phyloP scores from a whole-genome alignment of 139 green algal genomes.

The Chlamydomonas sphaeroides region DNA sequence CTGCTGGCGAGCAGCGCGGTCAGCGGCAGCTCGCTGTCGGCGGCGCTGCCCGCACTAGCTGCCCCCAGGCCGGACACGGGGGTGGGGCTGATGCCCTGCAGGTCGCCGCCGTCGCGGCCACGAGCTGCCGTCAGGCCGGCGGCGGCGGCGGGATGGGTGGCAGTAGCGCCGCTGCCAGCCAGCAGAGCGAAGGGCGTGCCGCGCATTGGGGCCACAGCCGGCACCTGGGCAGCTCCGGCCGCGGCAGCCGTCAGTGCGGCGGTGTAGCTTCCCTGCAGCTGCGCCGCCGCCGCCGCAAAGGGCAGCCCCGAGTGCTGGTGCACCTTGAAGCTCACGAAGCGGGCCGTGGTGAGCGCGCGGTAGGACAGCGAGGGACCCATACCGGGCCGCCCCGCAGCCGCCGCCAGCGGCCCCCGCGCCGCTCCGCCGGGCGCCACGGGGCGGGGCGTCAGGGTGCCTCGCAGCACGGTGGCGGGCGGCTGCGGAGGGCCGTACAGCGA shows the following conservation, averaged over 20 bases:
- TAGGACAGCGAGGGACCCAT: background rate
- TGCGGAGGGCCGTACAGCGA: too few species aligned
- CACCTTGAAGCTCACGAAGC: slow-evolving; percentile 5
- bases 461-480: background rate
- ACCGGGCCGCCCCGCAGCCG: background rate
- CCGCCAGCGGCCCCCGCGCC: background rate
- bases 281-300: background rate
- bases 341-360: slow-evolving; percentile 3
- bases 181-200: too few species aligned
- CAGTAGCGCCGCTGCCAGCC: background rate
- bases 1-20: too few species aligned
- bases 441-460: background rate
- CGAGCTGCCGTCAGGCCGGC: too few species aligned
- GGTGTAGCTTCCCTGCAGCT: background rate
- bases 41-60: too few species aligned
- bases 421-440: background rate
- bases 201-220: too few species aligned
- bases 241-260: background rate
- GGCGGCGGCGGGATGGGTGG: background rate
- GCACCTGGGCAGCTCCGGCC: too few species aligned
- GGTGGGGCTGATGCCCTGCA: too few species aligned
- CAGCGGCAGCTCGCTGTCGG: too few species aligned
- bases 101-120: too few species aligned
- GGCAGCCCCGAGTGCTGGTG: background rate
- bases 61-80: too few species aligned